Evolutionary conservation across 768 basidiomycete genomes (phyloP).

Genomic region (Piloderma croceum): DNA sequence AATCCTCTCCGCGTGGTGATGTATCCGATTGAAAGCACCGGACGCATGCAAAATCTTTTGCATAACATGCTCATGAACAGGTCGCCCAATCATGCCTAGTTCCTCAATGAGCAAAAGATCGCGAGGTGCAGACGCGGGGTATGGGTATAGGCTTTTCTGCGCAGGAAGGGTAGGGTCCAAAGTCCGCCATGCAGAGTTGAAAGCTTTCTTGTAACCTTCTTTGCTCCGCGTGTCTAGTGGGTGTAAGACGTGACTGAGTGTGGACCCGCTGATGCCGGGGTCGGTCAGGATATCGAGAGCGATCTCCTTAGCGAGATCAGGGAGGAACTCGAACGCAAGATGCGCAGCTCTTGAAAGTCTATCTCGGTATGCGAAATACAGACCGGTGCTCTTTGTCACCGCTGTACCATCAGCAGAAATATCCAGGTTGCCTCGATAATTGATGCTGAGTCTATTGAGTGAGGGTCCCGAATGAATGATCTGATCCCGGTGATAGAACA

Average conservation of each 20-base stretch:
- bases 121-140: slow-evolving; percentile 5
- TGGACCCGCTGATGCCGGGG: background rate
- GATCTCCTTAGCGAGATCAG: slow-evolving; percentile 14
- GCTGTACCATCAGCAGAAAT: slow-evolving; percentile 6
- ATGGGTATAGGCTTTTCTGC: slow-evolving; percentile 1
- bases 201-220: background rate
- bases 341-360: slow-evolving; percentile 10
- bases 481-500: slow-evolving; percentile 15
- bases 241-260: background rate
- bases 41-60: slow-evolving; percentile 10
- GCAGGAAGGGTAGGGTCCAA: background rate
- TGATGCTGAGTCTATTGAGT: slow-evolving; percentile 7
- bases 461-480: slow-evolving; percentile 6
- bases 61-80: slow-evolving; percentile 8
- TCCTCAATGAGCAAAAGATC: slow-evolving; percentile 13
- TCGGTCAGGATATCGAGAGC: slow-evolving; percentile 10
- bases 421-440: slow-evolving; percentile 13
- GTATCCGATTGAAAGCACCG: slow-evolving; percentile 10
- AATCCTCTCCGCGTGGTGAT: slow-evolving; percentile 9
- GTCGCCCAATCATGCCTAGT: slow-evolving; percentile 11
- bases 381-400: slow-evolving; percentile 5
- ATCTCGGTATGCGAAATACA: slow-evolving; percentile 10
- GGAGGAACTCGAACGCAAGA: slow-evolving; percentile 9
- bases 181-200: slow-evolving; percentile 1
- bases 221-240: background rate